phyloP scores from a whole-genome alignment of 352 stramenopile species.

The Albugo candida region DNA sequence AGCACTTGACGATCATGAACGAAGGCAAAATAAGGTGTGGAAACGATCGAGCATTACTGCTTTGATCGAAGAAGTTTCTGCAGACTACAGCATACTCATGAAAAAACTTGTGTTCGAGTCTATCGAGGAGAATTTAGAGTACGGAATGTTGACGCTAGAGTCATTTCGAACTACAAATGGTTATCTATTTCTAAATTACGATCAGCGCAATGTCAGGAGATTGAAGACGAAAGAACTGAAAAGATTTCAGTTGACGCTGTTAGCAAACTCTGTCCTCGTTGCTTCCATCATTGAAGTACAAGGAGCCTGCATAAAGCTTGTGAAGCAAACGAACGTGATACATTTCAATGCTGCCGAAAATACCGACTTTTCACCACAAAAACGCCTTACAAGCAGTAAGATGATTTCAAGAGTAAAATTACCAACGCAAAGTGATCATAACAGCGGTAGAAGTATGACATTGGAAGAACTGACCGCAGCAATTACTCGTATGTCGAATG shows the following conservation, averaged over 20 bases:
- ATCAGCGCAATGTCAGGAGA: not conserved
- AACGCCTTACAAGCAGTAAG: not conserved
- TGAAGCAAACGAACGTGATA: not conserved
- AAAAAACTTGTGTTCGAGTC: constrained; percentile 84
- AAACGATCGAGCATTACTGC: constrained; percentile 17
- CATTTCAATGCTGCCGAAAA: not conserved
- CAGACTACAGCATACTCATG: constrained; percentile 84
- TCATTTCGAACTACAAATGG: constrained; percentile 13
- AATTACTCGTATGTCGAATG: constrained; percentile 49
- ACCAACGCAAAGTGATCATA: too few relatives aligned
- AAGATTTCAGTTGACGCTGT: constrained; percentile 59
- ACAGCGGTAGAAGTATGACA: constrained; percentile 37
- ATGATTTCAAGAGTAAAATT: too few relatives aligned
- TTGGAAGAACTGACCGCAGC: constrained; percentile 46
- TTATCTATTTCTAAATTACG: not conserved
- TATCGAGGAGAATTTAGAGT: constrained; percentile 32
- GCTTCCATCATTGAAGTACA: not conserved
- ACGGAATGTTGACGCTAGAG: constrained; percentile 32
- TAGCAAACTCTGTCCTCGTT: constrained; percentile 9
- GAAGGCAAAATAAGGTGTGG: constrained; percentile 13
- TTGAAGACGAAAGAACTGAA: constrained; percentile 12
- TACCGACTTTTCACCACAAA: not conserved
- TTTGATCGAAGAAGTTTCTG: constrained; percentile 79
- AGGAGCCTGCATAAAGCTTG: not conserved
- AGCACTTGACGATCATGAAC: constrained; percentile 17